Conservation (phyloP, 257 asterid genomes). For the Solanum tarijense region DNA sequence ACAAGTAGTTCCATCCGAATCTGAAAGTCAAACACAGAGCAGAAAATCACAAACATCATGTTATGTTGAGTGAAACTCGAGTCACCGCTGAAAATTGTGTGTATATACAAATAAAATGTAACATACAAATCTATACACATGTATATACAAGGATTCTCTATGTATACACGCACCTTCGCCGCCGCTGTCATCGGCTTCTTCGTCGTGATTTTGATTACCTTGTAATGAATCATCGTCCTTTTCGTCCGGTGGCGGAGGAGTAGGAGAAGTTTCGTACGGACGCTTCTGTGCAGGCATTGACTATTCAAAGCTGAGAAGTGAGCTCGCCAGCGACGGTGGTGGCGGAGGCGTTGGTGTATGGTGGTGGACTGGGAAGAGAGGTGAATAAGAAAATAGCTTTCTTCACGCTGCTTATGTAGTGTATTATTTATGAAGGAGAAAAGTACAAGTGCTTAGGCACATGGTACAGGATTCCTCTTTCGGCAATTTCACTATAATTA, state of each 20-base stretch:
- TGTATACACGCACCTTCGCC: constrained; percentile 31
- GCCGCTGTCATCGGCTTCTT: constrained; percentile 16
- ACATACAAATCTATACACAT: neutral
- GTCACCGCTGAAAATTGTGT: neutral
- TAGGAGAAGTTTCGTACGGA: constrained; percentile 37
- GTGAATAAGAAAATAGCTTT: neutral
- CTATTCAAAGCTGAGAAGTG: constrained; percentile 17
- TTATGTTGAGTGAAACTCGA: constrained; percentile 9
- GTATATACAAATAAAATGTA: neutral
- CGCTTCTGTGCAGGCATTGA: constrained; percentile 88
- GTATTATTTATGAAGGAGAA: neutral
- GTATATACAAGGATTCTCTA: neutral
- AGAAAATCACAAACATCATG: constrained; percentile 4
- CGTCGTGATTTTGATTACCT: constrained; percentile 38
- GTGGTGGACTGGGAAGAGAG: constrained; percentile 14
- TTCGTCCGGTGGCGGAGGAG: constrained; percentile 48
- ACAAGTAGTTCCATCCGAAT: constrained; percentile 54
- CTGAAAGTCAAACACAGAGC: constrained; percentile 35
- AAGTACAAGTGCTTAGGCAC: neutral
- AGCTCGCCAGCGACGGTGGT: constrained; percentile 23
- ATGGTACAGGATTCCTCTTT: neutral
- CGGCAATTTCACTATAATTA: neutral
- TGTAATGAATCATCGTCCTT: constrained; percentile 38
- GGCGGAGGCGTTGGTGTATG: constrained; percentile 26
- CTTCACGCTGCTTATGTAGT: neutral